Conservation (phyloP, 164 flowering plant genomes). For the Magnolia changhungtana region DNA sequence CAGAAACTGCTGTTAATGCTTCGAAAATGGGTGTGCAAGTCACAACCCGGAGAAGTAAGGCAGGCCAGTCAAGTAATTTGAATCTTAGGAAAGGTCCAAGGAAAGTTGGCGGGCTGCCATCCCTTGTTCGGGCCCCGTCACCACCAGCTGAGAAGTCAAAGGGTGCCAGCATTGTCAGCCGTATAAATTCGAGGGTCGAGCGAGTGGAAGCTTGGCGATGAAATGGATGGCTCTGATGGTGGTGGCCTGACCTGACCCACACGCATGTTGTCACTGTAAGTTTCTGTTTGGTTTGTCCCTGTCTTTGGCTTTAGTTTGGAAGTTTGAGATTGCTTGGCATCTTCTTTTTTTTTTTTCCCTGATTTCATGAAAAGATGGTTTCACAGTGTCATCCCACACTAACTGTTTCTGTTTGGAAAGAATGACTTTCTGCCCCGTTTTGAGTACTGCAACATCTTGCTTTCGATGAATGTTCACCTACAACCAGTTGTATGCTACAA, state of each 20-base stretch:
- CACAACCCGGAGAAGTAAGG: conserved; percentile 16
- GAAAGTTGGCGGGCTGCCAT: conserved; percentile 24
- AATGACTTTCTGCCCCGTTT: not conserved
- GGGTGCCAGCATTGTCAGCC: conserved; percentile 48
- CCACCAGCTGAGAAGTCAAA: conserved; percentile 30
- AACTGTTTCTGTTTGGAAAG: not conserved
- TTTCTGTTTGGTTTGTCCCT: not conserved
- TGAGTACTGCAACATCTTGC: not conserved
- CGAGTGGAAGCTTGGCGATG: conserved; percentile 80
- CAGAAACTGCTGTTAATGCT: conserved; percentile 9
- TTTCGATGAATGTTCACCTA: not conserved
- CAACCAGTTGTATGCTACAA: not conserved
- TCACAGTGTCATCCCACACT: not conserved
- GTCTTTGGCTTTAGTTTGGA: conserved; percentile 4
- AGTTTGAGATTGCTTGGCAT: conserved; percentile 1
- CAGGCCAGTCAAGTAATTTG: conserved; percentile 26
- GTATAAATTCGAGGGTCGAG: conserved; percentile 46
- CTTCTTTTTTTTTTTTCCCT: not conserved
- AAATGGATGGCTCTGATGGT: conserved; percentile 5
- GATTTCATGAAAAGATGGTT: conserved; percentile 1
- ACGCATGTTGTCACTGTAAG: not conserved
- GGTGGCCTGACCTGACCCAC: not conserved
- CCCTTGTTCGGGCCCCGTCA: conserved; percentile 9
- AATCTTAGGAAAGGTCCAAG: conserved; percentile 21
- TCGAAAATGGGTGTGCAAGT: conserved; percentile 10